Evolutionary conservation across 2,329 filamentous ascomycete genomes (phyloP), one percentile per base, ranked within the genome.

Genomic region (Seiridium cupressi): DNA sequence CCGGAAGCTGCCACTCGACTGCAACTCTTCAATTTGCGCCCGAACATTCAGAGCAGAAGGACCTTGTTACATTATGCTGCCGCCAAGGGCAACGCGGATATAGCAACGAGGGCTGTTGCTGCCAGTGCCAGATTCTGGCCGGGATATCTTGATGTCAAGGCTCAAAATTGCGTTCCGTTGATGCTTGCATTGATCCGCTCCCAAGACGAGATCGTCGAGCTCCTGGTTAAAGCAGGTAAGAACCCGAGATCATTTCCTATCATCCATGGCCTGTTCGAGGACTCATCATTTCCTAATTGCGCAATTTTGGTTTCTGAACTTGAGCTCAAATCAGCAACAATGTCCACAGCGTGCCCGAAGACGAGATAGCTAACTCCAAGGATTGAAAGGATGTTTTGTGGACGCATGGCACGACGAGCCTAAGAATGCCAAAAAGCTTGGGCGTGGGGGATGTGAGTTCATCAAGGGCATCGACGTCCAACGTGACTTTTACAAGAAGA

Each of bases 91-190:
- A 57, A 57, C 35, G 38, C 32, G 8, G 9, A 34, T 18, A 7
- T 10, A 3, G n/a, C 46, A 3, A 36, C 6, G 38, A 38, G n/a
- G 31, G 31, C 36, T 38, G 18, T 58, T n/a, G 8, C 4, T 11
- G 46, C 35, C 13, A 51, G 44, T 35, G 55, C 34, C n/a, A 26
- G 26, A 26, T 26, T 26, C 44, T 58, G 55, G 55, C 44, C 44
- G 6, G 36, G 34, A 8, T 58, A 58, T 26, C 6, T 58, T 46
- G 44, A 58, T 32, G 55, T 42, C 5, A 58, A 58, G 55, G 13
- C 10, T 13, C 7, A 4, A 9, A n/a, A 13, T 5, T 40, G 10
- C 44, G 42, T 35, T 10, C 31, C 55, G 3, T 18, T 58, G 18
- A 6, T 49, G 7, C 35, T 49, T 11, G 55, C 55, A 9, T n/a